phyloP scores from a whole-genome alignment of 768 basidiomycete species.

The Hypholoma sublateritium region DNA sequence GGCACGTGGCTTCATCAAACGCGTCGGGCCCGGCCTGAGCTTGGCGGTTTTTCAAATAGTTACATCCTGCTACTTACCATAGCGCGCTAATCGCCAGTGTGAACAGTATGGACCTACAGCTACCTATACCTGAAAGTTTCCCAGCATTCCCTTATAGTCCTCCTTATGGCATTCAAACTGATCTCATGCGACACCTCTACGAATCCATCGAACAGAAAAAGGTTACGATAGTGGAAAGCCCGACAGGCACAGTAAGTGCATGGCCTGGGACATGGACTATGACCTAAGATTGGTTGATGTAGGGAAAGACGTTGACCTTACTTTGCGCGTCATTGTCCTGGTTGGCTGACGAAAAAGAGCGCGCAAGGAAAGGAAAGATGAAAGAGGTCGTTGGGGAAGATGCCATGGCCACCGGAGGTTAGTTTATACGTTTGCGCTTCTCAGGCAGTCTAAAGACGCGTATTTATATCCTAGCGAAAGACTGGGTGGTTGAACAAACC shows the following conservation, averaged over 20 bases:
- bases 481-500: slow-evolving; percentile 79
- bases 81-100: background rate
- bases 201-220: slow-evolving; percentile 69
- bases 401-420: slow-evolving; percentile 22
- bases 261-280: background rate
- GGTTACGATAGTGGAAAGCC: slow-evolving; percentile 85
- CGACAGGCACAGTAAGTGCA: slow-evolving; percentile 77
- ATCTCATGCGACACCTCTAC: slow-evolving; percentile 90
- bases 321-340: slow-evolving; percentile 76
- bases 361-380: slow-evolving; percentile 67
- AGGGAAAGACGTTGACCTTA: slow-evolving; percentile 89
- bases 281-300: background rate
- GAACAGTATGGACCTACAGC: slow-evolving; percentile 30
- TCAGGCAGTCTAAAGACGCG: background rate
- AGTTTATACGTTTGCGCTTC: slow-evolving; percentile 3
- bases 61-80: too few relatives aligned
- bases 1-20: slow-evolving; percentile 14
- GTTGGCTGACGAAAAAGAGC: slow-evolving; percentile 67
- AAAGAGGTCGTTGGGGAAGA: slow-evolving; percentile 36
- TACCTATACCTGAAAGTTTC: slow-evolving; percentile 69
- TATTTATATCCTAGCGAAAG: slow-evolving; percentile 42
- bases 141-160: slow-evolving; percentile 80
- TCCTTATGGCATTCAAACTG: slow-evolving; percentile 82
- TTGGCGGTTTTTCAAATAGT: too few relatives aligned
- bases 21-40: slow-evolving; percentile 5